phyloP scores from a whole-genome alignment of 169 alveolate genomes.

The Cryptosporidium parvum region DNA sequence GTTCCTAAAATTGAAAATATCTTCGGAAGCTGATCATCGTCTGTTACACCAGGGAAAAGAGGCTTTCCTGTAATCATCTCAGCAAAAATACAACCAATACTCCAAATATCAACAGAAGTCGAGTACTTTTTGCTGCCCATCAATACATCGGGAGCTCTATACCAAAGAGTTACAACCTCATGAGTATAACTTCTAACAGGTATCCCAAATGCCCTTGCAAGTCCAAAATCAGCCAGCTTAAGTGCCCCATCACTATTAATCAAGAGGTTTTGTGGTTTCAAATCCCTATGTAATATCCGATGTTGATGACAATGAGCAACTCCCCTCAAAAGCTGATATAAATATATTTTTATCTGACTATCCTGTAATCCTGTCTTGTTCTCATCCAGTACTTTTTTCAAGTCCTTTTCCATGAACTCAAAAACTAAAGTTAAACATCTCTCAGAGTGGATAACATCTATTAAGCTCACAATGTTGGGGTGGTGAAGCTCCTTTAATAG shows the following conservation, averaged over 20 bases:
- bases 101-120: constrained; percentile 99
- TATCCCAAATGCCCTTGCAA: constrained; percentile 96
- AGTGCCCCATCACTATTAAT: constrained; percentile 91
- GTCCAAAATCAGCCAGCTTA: constrained; percentile 99
- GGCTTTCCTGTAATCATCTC: constrained; percentile 98
- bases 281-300: constrained; percentile 98
- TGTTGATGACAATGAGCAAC: constrained; percentile 94
- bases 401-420: constrained; percentile 97
- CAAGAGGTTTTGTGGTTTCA: constrained; percentile 98
- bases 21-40: constrained; percentile 96
- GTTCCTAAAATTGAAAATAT: constrained; percentile 97
- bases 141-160: constrained; percentile 99
- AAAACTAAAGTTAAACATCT: constrained; percentile 96
- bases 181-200: constrained; percentile 98
- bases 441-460: constrained; percentile 98
- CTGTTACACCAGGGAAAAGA: constrained; percentile 96
- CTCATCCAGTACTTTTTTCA: constrained; percentile 95
- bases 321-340: constrained; percentile 96
- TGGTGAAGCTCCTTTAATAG: constrained; percentile 97
- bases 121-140: constrained; percentile 98
- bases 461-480: constrained; percentile 97
- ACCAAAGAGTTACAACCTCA: constrained; percentile 99
- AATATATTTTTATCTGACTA: constrained; percentile 87
- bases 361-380: constrained; percentile 88
- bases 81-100: constrained; percentile 94